phyloP scores from a whole-genome alignment of 2,329 filamentous ascomycete species.

The Ceratocystis destructans region DNA sequence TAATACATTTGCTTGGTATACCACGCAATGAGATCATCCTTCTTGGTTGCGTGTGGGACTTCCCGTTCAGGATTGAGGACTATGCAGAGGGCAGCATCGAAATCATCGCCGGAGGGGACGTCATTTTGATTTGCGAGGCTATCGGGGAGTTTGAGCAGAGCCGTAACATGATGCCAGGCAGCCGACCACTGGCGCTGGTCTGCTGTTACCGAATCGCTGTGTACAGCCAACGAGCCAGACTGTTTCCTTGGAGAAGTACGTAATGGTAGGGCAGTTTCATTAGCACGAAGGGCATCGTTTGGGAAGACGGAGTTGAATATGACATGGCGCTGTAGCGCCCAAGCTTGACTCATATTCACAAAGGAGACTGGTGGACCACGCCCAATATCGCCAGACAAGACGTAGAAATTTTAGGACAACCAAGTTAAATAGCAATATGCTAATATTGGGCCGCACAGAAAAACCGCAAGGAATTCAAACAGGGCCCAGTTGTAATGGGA shows the following conservation, averaged over 20 bases:
- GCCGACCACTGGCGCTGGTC: conserved; percentile 46
- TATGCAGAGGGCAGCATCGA: conserved; percentile 40
- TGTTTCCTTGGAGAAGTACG: conserved; percentile 17
- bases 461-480: too few relatives aligned
- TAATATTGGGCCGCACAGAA: background rate
- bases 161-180: conserved; percentile 49
- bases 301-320: conserved; percentile 45
- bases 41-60: conserved; percentile 38
- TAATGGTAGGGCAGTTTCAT: conserved; percentile 10
- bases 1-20: conserved; percentile 46
- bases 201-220: conserved; percentile 22
- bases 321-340: conserved; percentile 31
- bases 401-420: background rate
- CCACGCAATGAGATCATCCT: conserved; percentile 46
- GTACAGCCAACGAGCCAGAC: background rate
- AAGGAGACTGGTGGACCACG: background rate
- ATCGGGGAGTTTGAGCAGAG: conserved; percentile 39
- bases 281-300: conserved; percentile 31
- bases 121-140: background rate
- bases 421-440: background rate
- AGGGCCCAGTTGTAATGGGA: background rate
- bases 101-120: conserved; percentile 30
- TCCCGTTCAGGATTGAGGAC: conserved; percentile 36
- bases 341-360: conserved; percentile 12
- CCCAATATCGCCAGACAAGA: background rate